Evolutionary conservation across 108 stramenopile species (phyloP).

Genomic region (Cyclotella kingstonii): DNA sequence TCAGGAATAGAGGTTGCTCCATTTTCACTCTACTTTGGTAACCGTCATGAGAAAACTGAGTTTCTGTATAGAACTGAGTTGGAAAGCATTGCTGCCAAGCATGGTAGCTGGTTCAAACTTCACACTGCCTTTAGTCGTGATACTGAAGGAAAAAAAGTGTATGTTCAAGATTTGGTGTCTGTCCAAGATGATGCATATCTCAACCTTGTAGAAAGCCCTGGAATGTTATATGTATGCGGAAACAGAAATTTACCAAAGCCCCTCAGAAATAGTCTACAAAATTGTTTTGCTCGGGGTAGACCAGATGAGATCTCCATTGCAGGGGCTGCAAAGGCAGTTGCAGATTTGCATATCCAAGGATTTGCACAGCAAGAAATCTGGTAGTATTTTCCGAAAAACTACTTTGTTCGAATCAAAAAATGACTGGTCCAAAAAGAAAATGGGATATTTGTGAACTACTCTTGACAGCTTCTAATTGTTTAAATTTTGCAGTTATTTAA

Average conservation of each 20-base stretch:
- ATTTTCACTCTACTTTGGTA: constrained; percentile 89
- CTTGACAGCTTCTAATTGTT: background rate
- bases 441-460: too few species aligned
- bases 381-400: constrained; percentile 21
- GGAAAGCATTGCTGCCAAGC: constrained; percentile 45
- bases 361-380: constrained; percentile 65
- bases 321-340: constrained; percentile 46
- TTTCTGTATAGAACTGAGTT: constrained; percentile 84
- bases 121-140: constrained; percentile 87
- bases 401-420: background rate
- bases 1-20: constrained; percentile 51
- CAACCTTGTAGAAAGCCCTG: constrained; percentile 34
- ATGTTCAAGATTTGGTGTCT: constrained; percentile 85
- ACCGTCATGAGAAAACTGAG: constrained; percentile 69
- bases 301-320: constrained; percentile 22
- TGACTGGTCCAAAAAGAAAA: background rate
- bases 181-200: constrained; percentile 51
- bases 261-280: constrained; percentile 44
- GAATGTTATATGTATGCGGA: constrained; percentile 74
- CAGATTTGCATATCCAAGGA: constrained; percentile 55
- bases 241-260: constrained; percentile 65
- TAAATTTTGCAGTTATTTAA: background rate
- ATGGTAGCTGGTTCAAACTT: constrained; percentile 68
- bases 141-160: constrained; percentile 69
- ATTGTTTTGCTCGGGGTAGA: constrained; percentile 42